Conservation (phyloP, 2,329 filamentous ascomycete genomes). For the Aureobasidium sp. region DNA sequence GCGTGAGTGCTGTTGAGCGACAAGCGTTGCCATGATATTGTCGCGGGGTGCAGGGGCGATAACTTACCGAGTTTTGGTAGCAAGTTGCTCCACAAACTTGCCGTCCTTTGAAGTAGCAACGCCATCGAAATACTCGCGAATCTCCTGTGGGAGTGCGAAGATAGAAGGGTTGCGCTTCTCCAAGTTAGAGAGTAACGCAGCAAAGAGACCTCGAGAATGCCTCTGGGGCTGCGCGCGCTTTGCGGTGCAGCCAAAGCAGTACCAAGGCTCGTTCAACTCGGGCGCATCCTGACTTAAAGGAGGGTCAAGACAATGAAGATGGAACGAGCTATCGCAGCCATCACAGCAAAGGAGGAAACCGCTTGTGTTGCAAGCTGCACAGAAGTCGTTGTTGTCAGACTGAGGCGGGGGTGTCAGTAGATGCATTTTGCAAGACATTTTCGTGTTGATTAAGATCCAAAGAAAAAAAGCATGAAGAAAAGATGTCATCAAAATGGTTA, state of each 20-base stretch:
- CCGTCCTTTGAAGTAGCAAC: conserved; percentile 70
- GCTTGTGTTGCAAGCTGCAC: conserved; percentile 74
- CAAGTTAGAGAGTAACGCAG: conserved; percentile 51
- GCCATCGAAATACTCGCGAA: conserved; percentile 72
- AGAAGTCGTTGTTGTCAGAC: conserved; percentile 77
- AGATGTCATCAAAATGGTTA: conserved; percentile 16
- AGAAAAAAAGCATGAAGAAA: background rate
- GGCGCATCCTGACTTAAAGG: conserved; percentile 50
- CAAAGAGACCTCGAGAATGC: conserved; percentile 50
- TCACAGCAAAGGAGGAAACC: conserved; percentile 91
- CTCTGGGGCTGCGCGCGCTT: conserved; percentile 30
- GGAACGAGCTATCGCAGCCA: conserved; percentile 82
- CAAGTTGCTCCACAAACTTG: conserved; percentile 66
- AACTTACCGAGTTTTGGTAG: conserved; percentile 52
- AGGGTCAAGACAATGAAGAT: conserved; percentile 82
- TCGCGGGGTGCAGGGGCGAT: background rate
- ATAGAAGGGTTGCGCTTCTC: conserved; percentile 30
- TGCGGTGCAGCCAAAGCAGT: conserved; percentile 65
- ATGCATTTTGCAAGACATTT: conserved; percentile 2
- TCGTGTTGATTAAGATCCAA: background rate
- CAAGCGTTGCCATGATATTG: background rate
- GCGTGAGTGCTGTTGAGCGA: background rate
- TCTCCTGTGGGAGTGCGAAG: conserved; percentile 55
- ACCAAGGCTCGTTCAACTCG: conserved; percentile 63
- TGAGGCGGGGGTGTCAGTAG: conserved; percentile 37